phyloP scores from a whole-genome alignment of 192 early-diverging fungal genomes.

The Obelidium mucronatum region DNA sequence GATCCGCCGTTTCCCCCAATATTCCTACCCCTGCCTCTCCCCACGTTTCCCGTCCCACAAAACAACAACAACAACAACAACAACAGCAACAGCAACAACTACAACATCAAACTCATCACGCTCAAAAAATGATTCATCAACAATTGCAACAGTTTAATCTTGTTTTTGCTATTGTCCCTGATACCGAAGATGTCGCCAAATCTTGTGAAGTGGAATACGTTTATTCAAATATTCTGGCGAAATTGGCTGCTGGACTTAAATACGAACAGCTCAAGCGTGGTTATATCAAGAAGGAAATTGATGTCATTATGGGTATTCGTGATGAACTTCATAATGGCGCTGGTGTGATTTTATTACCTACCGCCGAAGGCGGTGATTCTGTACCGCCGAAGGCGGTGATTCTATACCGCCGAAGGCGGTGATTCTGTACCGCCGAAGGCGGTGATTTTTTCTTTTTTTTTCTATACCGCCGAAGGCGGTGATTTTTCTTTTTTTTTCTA shows the following conservation, averaged over 20 bases:
- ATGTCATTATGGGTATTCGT: slow-evolving; percentile 73
- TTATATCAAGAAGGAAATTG: slow-evolving; percentile 76
- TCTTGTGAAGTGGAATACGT: slow-evolving; percentile 67
- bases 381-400: too few relatives aligned
- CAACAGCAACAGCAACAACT: slow-evolving; percentile 29
- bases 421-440: too few relatives aligned
- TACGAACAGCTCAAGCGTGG: slow-evolving; percentile 81
- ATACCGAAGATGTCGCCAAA: neutral
- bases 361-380: too few relatives aligned
- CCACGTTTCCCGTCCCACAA: neutral
- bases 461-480: too few relatives aligned
- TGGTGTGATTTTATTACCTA: slow-evolving; percentile 26
- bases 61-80: slow-evolving; percentile 17
- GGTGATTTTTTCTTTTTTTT: too few relatives aligned
- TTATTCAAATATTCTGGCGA: slow-evolving; percentile 74
- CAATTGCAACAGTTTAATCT: slow-evolving; percentile 80
- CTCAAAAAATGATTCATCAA: slow-evolving; percentile 21
- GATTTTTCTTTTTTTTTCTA: too few relatives aligned
- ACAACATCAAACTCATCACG: too few relatives aligned
- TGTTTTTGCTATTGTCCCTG: slow-evolving; percentile 71
- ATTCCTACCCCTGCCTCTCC: neutral
- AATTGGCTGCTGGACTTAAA: slow-evolving; percentile 73
- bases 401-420: too few relatives aligned
- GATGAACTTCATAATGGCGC: slow-evolving; percentile 56
- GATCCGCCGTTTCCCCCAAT: neutral